Percentiles rank a stretch among this genome's conserved stretches.
These are phyloP conservation scores for Rhinocladiella mackenziei DNA, from an alignment of 2,329 filamentous ascomycete genomes.

Conservation along the genomic window DNA sequence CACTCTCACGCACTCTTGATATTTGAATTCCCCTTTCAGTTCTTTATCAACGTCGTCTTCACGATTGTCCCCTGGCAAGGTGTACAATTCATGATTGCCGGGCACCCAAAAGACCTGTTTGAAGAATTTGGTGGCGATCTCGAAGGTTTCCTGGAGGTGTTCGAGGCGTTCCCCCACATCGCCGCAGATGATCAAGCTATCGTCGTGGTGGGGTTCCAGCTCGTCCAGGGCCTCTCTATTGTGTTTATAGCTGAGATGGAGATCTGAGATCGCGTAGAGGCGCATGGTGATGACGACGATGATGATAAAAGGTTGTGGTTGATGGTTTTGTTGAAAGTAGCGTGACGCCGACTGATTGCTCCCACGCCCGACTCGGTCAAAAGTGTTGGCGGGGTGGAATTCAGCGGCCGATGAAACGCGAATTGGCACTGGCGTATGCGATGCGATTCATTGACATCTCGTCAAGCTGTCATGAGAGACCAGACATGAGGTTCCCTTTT, in stretches of 20 bases:
- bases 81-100: conserved; percentile 58
- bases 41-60: conserved; percentile 28
- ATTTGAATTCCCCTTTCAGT: conserved; percentile 51
- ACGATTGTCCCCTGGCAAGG: conserved; percentile 35
- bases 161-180: conserved; percentile 29
- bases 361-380: too few relatives aligned
- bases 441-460: too few relatives aligned
- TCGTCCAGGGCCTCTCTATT: conserved; percentile 28
- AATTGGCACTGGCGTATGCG: too few relatives aligned
- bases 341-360: too few relatives aligned
- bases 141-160: conserved; percentile 26
- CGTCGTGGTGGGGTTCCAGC: conserved; percentile 23
- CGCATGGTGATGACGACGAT: conserved; percentile 22
- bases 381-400: too few relatives aligned
- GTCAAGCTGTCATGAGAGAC: too few relatives aligned
- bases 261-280: conserved; percentile 29
- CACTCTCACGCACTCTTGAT: conserved; percentile 51
- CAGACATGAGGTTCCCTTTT: too few relatives aligned
- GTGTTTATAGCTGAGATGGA: conserved; percentile 29
- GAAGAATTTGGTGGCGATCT: conserved; percentile 28
- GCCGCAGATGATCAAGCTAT: conserved; percentile 29
- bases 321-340: too few relatives aligned
- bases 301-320: too few relatives aligned
- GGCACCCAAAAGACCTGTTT: conserved; percentile 47
- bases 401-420: too few relatives aligned